Conservation (phyloP, 83 land plant genomes). For the Diphasiastrum complanatum region DNA sequence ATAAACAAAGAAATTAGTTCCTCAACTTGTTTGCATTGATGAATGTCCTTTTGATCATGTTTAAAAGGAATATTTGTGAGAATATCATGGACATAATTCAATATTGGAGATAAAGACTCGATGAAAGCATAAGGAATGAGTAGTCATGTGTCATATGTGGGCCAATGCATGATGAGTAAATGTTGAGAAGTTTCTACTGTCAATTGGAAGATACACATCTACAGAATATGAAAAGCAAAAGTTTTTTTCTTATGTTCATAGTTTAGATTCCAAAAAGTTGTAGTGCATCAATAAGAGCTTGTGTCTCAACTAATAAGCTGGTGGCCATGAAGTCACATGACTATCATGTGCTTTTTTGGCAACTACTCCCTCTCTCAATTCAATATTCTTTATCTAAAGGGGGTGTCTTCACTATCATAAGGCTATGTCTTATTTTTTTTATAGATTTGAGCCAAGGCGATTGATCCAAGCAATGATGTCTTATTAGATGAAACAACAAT, state of each 20-base stretch:
- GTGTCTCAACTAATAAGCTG: not conserved
- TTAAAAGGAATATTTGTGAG: not conserved
- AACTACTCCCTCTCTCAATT: constrained; percentile 7
- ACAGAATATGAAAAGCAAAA: not conserved
- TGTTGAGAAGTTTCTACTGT: no score
- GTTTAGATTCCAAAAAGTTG: not conserved
- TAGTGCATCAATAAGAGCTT: not conserved
- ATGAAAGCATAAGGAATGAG: not conserved
- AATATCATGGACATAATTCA: not conserved
- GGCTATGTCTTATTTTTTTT: not conserved
- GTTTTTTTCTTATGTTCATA: not conserved
- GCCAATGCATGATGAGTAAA: no score
- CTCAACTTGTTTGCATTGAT: no score
- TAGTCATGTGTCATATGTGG: not conserved
- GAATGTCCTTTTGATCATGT: no score
- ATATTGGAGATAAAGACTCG: constrained; percentile 5
- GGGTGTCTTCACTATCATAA: not conserved
- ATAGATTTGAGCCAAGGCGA: not conserved
- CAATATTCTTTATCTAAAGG: not conserved
- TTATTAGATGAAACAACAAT: not conserved
- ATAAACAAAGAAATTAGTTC: no score
- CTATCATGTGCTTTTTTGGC: constrained; percentile 8
- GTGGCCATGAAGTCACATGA: constrained; percentile 10
- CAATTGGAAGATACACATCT: no score
- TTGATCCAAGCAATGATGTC: not conserved